Conservation (phyloP, 805 yeast genomes). For the Osmozyma mogii region DNA sequence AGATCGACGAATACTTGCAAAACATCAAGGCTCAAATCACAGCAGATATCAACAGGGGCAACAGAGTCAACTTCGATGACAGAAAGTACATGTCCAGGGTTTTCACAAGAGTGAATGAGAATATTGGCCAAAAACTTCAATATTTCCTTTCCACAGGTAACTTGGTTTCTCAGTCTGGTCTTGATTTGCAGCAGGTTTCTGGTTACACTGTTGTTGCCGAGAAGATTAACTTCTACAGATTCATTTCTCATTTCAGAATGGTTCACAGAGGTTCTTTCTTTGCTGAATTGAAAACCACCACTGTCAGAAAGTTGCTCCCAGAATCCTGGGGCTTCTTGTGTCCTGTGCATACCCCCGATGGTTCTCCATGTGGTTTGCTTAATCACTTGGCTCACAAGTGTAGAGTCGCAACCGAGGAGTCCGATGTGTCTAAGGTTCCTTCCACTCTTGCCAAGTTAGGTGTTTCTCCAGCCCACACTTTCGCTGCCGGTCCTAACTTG, state of each 20-base stretch:
- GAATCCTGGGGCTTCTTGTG: conserved; percentile 99
- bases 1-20: conserved; percentile 85
- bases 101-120: conserved; percentile 74
- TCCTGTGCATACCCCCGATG: conserved; percentile 99
- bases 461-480: conserved; percentile 69
- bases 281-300: conserved; percentile 94
- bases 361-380: conserved; percentile 96
- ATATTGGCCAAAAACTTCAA: conserved; percentile 90
- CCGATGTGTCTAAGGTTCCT: conserved; percentile 71
- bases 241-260: conserved; percentile 98
- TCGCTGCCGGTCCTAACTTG: conserved; percentile 80
- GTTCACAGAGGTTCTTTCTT: conserved; percentile 99
- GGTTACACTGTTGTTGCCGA: conserved; percentile 99
- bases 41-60: conserved; percentile 72
- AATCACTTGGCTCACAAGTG: conserved; percentile 97
- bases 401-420: conserved; percentile 66
- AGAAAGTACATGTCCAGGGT: conserved; percentile 76
- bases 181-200: conserved; percentile 94
- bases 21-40: conserved; percentile 66
- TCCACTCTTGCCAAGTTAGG: conserved; percentile 62
- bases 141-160: conserved; percentile 96
- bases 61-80: conserved; percentile 76
- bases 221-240: conserved; percentile 93
- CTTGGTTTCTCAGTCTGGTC: conserved; percentile 91
- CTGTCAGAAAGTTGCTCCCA: conserved; percentile 92